phyloP scores from a whole-genome alignment of 169 alveolate genomes.

The Plasmodium knowlesi region DNA sequence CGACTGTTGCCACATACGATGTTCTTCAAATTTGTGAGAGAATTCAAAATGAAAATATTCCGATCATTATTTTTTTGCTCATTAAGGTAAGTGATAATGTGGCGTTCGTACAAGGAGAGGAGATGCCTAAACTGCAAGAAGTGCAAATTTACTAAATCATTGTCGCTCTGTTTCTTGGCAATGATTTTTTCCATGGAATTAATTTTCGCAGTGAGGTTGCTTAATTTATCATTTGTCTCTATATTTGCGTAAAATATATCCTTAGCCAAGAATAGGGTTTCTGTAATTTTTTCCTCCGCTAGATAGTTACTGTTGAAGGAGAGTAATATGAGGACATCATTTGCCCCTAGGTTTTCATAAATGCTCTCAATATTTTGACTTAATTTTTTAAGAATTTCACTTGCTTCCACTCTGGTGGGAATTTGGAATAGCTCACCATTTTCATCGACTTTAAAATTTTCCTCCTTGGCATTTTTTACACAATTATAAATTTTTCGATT shows the following conservation, averaged over 20 bases:
- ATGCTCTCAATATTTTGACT: constrained; percentile 52
- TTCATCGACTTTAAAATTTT: constrained; percentile 23
- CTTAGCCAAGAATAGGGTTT: constrained; percentile 46
- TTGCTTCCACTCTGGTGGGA: constrained; percentile 68
- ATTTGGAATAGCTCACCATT: constrained; percentile 35
- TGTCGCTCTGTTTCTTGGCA: constrained; percentile 12
- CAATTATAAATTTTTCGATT: constrained; percentile 51
- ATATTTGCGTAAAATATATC: constrained; percentile 31
- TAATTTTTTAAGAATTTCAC: constrained; percentile 22
- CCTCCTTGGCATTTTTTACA: constrained; percentile 8
- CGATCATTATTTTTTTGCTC: constrained; percentile 39
- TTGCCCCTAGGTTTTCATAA: constrained; percentile 16
- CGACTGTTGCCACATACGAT: neutral
- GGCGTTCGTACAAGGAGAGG: constrained; percentile 23
- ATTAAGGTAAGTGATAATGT: constrained; percentile 19
- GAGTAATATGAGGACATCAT: constrained; percentile 41
- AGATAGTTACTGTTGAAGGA: constrained; percentile 59
- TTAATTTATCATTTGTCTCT: constrained; percentile 33
- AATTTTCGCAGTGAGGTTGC: constrained; percentile 17
- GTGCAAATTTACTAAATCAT: neutral
- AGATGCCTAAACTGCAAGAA: constrained; percentile 18
- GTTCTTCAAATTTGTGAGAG: constrained; percentile 24
- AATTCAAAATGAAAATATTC: constrained; percentile 39
- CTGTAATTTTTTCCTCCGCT: constrained; percentile 65
- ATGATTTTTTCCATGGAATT: constrained; percentile 12